Conservation (phyloP, 805 yeast species). For the Pichia paraexigua region DNA sequence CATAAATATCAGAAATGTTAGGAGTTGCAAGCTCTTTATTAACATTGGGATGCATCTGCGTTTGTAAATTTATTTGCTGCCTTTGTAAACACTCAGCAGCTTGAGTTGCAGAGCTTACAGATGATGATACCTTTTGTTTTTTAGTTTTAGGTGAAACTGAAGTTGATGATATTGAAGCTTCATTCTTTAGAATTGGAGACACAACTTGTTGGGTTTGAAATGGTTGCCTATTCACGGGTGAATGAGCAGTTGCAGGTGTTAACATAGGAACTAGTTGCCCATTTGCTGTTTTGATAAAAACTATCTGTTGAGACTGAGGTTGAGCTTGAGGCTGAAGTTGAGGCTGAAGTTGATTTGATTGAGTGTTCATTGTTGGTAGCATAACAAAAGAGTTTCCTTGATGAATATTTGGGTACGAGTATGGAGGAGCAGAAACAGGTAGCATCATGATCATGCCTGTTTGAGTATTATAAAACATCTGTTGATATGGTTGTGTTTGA, state of each 20-base stretch:
- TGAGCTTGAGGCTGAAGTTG: too few species aligned
- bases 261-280: conserved; percentile 3
- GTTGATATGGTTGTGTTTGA: conserved; percentile 1
- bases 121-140: not conserved
- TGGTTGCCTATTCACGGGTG: not conserved
- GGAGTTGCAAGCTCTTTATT: not conserved
- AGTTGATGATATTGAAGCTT: not conserved
- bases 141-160: not conserved
- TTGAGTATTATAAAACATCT: conserved; percentile 2
- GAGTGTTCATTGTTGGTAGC: not conserved
- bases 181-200: not conserved
- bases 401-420: not conserved
- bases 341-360: not conserved
- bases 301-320: not conserved
- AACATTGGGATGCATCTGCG: conserved; percentile 1
- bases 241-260: conserved; percentile 2
- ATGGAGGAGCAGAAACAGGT: conserved; percentile 3
- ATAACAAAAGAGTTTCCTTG: not conserved
- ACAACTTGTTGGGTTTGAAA: not conserved
- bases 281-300: not conserved
- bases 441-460: conserved; percentile 2
- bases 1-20: conserved; percentile 8
- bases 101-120: not conserved
- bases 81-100: conserved; percentile 1
- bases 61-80: conserved; percentile 2